These are phyloP conservation scores for Podaxis rugospora DNA, from an alignment of 768 basidiomycete species.

Conservation along the genomic window DNA sequence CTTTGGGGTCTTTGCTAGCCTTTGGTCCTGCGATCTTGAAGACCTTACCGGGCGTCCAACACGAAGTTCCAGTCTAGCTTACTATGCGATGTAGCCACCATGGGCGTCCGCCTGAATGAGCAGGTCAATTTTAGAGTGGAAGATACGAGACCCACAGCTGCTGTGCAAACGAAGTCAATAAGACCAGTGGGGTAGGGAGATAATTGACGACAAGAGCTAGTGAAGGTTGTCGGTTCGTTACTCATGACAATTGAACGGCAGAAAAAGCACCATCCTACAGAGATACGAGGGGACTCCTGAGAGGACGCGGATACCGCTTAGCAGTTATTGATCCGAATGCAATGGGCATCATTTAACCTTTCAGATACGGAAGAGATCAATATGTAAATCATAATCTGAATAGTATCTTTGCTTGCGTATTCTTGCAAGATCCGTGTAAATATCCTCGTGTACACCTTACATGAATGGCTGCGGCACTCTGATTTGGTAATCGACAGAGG, in stretches of 20 bases:
- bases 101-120: neutral
- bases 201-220: conserved; percentile 42
- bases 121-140: conserved; percentile 1
- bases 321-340: conserved; percentile 49
- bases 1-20: conserved; percentile 47
- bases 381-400: conserved; percentile 53
- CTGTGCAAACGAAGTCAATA: conserved; percentile 53
- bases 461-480: conserved; percentile 49
- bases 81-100: conserved; percentile 48
- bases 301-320: conserved; percentile 23
- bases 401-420: conserved; percentile 39
- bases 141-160: conserved; percentile 38
- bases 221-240: neutral
- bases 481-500: conserved; percentile 57
- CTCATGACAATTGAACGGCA: neutral
- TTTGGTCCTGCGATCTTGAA: conserved; percentile 48
- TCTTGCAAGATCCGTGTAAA: conserved; percentile 45
- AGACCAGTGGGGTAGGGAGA: conserved; percentile 45
- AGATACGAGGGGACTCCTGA: neutral
- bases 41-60: neutral
- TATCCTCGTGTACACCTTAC: conserved; percentile 51
- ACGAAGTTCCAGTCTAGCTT: conserved; percentile 14
- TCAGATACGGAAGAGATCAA: conserved; percentile 53
- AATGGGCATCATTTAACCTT: conserved; percentile 57
- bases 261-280: conserved; percentile 28